Base-by-base conservation (phyloP, 2,329 filamentous ascomycete species). In the Tolypocladium endophyticum region DNA sequence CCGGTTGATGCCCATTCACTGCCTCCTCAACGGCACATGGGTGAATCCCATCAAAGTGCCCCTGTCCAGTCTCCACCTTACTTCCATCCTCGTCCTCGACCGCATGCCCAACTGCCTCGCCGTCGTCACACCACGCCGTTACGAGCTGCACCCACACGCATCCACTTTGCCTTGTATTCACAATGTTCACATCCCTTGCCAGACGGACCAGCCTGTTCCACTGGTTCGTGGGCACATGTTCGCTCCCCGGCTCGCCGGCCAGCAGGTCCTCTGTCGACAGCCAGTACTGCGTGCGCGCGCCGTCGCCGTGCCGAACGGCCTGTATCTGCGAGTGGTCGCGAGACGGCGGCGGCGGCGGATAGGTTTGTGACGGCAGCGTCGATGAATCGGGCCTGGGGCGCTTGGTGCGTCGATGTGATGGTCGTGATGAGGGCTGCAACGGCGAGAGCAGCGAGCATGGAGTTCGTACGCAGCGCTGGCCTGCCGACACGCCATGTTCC, bases 201-300 rank as follows among this genome's bases (percentile, higher is more conserved):
- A 64, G 58, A 20, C 54, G 43, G 38, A 59, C 54, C n/a, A 65
- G 59, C 25, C 23, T 53, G n/a, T 58, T 28, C 63, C 63, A 65
- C 20, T 65, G 63, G 4, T 61, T 61, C n/a, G 54, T 0, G 8
- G 62, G 62, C 20, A 65, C 59, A 3, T 57, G 45, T 18, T 53
- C 45, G 4, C 55, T 20, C 14, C 61, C 60, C 4, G 60, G 63
- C 33, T 56, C 41, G 16, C 60, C 63, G 14, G 30, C 30, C 12
- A 64, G 58, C 12, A 64, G 60, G 2, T 52, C 28, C 20, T 58
- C 59, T 4, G 62, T 57, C 1, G 55, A n/a, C 11, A 64, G 57
- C 61, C 62, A 64, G 60, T 64, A 64, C 41, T 64, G 62, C 33
- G 62, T 45, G 23, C 33, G 35, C 25, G 23, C 47, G 28, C 47